phyloP scores from a whole-genome alignment of 1,284 basidiomycete genomes.

The Melampsora larici-populina region DNA sequence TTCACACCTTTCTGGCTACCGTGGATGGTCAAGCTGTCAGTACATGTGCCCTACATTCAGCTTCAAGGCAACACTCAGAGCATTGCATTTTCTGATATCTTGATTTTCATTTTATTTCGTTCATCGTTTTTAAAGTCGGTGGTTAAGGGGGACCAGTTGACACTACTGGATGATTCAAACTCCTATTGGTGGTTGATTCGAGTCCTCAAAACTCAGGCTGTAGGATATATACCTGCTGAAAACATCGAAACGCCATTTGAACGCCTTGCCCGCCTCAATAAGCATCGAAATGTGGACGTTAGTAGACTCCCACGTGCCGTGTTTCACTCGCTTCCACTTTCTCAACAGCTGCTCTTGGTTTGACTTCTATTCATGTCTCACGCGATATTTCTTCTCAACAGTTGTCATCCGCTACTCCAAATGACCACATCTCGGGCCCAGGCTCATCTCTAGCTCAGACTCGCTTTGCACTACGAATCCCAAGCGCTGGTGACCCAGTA shows the following conservation, averaged over 20 bases:
- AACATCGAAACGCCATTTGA: conserved; percentile 99
- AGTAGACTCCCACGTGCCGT: conserved; percentile 53
- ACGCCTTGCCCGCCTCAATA: conserved; percentile 88
- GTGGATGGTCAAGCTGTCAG: conserved; percentile 84
- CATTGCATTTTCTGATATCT: not conserved
- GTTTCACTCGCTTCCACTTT: not conserved
- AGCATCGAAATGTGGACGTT: conserved; percentile 94
- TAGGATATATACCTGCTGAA: conserved; percentile 99
- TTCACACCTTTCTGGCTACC: conserved; percentile 89
- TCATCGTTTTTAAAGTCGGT: conserved; percentile 58
- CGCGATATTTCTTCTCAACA: conserved; percentile 35
- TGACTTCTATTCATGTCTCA: not conserved
- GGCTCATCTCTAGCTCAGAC: conserved; percentile 49
- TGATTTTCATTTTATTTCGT: not conserved
- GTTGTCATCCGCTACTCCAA: conserved; percentile 51
- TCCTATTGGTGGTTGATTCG: conserved; percentile 98
- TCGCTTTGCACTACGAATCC: conserved; percentile 48
- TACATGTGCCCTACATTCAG: not conserved
- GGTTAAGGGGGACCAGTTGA: conserved; percentile 88
- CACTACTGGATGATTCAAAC: conserved; percentile 91
- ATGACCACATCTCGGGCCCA: conserved; percentile 51
- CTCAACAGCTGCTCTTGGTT: conserved; percentile 41
- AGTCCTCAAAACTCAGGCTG: conserved; percentile 93
- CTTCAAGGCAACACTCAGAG: not conserved
- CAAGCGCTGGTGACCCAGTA: conserved; percentile 43